Evolutionary conservation across 1,139 yeast genomes (phyloP).

Genomic region (Saccharomyces hybrid): DNA sequence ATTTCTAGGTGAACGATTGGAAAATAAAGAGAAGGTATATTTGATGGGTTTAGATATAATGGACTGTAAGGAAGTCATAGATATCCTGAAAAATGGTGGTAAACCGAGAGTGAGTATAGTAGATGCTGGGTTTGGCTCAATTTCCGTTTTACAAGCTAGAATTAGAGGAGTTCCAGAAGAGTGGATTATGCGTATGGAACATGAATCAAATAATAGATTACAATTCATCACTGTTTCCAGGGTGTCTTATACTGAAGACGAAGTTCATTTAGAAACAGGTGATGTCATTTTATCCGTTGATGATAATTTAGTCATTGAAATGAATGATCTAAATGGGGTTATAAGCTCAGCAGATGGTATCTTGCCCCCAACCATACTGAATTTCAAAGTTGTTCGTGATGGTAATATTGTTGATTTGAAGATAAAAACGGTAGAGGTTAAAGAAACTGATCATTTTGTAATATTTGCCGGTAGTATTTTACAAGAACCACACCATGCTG

Average conservation of each 20-base stretch:
- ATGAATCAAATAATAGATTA: constrained; percentile 50
- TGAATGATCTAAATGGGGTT: constrained; percentile 58
- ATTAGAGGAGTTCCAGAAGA: constrained; percentile 77
- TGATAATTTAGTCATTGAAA: constrained; percentile 53
- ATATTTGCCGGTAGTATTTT: constrained; percentile 76
- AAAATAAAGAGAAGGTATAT: constrained; percentile 52
- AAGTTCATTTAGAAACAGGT: constrained; percentile 45
- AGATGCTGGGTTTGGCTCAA: constrained; percentile 69
- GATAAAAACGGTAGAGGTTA: constrained; percentile 52
- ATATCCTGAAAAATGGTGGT: constrained; percentile 44
- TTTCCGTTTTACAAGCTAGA: constrained; percentile 69
- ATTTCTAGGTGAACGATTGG: constrained; percentile 63
- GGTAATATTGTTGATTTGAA: constrained; percentile 46
- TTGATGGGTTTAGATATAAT: constrained; percentile 75
- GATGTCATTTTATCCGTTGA: constrained; percentile 71
- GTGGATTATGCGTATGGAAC: constrained; percentile 68
- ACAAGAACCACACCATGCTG: constrained; percentile 63
- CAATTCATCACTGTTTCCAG: constrained; percentile 68
- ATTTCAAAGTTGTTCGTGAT: constrained; percentile 59
- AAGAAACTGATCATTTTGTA: constrained; percentile 60
- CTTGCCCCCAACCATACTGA: constrained; percentile 34
- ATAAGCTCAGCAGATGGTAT: constrained; percentile 31
- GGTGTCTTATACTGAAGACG: constrained; percentile 46
- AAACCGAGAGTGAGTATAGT: constrained; percentile 57
- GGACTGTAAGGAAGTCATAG: constrained; percentile 53